These are phyloP conservation scores for Boletus holoroseus DNA, from an alignment of 1,284 basidiomycete genomes.

Conservation along the genomic window DNA sequence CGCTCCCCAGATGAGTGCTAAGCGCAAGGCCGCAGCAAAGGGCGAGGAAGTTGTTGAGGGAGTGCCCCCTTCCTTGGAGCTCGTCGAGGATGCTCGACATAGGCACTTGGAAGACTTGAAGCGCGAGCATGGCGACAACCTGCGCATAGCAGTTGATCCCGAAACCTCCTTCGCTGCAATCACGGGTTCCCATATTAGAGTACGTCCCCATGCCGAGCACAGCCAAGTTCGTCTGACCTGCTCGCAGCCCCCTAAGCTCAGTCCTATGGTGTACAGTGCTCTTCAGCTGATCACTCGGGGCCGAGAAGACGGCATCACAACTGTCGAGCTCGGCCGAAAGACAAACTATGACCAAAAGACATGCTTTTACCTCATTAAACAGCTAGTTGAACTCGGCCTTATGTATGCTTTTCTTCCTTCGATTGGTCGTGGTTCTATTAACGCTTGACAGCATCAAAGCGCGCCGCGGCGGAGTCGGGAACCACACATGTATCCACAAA, in stretches of 20 bases:
- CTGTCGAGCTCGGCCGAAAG: conserved; percentile 69
- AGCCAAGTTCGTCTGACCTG: conserved; percentile 5
- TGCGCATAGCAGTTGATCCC: conserved; percentile 72
- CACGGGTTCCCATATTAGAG: conserved; percentile 77
- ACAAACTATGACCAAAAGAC: conserved; percentile 88
- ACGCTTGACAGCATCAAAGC: conserved; percentile 56
- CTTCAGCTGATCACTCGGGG: conserved; percentile 82
- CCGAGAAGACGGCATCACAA: conserved; percentile 70
- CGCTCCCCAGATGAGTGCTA: conserved; percentile 63
- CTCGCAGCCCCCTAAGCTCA: conserved; percentile 66
- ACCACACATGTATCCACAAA: conserved; percentile 70
- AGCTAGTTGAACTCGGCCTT: conserved; percentile 65
- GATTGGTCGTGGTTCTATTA: conserved; percentile 2
- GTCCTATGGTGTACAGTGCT: conserved; percentile 78
- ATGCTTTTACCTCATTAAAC: conserved; percentile 78
- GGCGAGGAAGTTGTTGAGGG: conserved; percentile 45
- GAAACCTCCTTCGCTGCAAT: conserved; percentile 72
- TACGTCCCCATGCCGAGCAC: conserved; percentile 33
- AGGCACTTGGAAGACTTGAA: conserved; percentile 51
- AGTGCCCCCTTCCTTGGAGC: conserved; percentile 42
- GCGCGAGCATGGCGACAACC: conserved; percentile 49
- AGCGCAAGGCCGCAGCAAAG: conserved; percentile 54
- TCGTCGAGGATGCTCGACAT: conserved; percentile 50
- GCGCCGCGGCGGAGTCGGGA: conserved; percentile 68
- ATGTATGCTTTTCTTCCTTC: conserved; percentile 50